Conservation (phyloP, 2,329 filamentous ascomycete species). For the Zarea fungicola region DNA sequence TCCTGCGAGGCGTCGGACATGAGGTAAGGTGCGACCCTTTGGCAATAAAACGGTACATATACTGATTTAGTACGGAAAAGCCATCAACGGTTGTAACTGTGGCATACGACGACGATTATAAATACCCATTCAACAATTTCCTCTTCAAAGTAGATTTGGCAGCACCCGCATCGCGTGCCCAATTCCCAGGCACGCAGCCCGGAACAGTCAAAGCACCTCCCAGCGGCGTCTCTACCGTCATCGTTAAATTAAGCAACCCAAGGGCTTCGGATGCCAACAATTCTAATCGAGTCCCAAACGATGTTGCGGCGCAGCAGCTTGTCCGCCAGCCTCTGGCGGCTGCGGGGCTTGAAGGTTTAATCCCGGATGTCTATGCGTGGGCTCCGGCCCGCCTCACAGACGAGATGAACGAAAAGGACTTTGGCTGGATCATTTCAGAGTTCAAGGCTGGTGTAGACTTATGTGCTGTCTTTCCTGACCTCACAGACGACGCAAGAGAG, state of each 20-base stretch:
- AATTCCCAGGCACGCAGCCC: conserved; percentile 1
- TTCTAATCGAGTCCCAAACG: conserved; percentile 22
- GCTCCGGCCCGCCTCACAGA: neutral
- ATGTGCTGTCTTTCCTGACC: conserved; percentile 13
- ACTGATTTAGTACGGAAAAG: neutral
- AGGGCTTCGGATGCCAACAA: conserved; percentile 12
- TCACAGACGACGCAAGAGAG: conserved; percentile 8
- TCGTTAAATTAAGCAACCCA: conserved; percentile 17
- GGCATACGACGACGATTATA: neutral
- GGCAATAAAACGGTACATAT: neutral
- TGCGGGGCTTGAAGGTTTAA: neutral
- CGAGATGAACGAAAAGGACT: neutral
- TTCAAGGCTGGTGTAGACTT: conserved; percentile 19
- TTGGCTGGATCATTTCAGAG: conserved; percentile 23
- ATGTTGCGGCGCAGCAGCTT: conserved; percentile 22
- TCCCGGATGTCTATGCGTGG: conserved; percentile 23
- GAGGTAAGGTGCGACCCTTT: neutral
- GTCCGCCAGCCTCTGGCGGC: conserved; percentile 15
- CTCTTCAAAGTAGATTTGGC: conserved; percentile 17
- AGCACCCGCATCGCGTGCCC: neutral
- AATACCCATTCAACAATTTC: conserved; percentile 17
- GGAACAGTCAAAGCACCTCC: conserved; percentile 1
- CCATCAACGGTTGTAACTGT: neutral
- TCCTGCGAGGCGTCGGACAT: neutral
- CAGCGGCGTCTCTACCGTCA: conserved; percentile 1